Base-by-base conservation (phyloP, 192 early-diverging fungal species). In the Rhizophagus sp. region DNA sequence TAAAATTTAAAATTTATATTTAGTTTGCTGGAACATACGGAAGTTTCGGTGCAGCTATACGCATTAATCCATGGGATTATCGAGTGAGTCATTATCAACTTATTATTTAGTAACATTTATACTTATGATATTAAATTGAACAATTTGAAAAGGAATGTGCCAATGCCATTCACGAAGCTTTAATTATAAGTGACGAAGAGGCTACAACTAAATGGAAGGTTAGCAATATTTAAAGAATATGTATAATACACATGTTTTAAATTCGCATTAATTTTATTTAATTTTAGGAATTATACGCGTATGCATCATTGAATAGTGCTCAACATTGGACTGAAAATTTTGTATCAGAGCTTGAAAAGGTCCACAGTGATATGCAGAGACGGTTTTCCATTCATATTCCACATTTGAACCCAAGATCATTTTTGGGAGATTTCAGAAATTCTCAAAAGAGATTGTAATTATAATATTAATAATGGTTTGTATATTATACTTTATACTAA, bases 41-140 rank as follows among this genome's bases (percentile, higher is more conserved):
- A 64, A 92, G 93, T 15, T 90, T 98, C 36, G 93, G 94, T 61
- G 94, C 94, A 25, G 91, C 89, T 47, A 83, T 96, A 25, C 87
- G 95, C 17, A 94, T 99, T n/a, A 99, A 99, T 83, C 97, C 97
- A 24, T 98, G 97, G 97, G 96, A 99, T 84, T 95, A 93, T 63
- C 75, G 79, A 15, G 82, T 83, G 81, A 73, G 47, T 67, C 25
- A 11, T 30, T 34, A 25, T 80, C 17, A 6, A 74, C 27, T 34
- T 44, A 1, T 57, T 33, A 30, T 17, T 19, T 57, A 22, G 4
- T 57, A 57, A 11, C 1, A 57, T 57, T 19, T 57, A 57, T 57
- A 22, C 41, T 78, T 33, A 36, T 12, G 44, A 47, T 36, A 52
- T 72, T 57, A 57, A 57, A 57, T 57, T 57, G 17, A 19, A 47